Conservation (phyloP, 2,329 filamentous ascomycete species). For the Cercospora brassicicola region DNA sequence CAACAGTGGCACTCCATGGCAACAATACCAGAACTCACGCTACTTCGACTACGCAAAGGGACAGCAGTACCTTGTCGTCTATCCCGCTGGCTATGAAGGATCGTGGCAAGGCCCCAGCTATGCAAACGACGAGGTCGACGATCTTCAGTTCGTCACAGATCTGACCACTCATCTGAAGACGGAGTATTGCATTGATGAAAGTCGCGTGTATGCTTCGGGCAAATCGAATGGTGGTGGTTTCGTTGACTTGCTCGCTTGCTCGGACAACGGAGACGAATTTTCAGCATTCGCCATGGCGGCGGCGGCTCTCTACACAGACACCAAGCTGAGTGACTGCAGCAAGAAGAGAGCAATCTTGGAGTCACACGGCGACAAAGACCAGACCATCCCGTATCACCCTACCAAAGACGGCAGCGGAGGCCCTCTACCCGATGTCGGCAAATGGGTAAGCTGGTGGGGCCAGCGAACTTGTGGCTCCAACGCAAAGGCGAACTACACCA, state of each 20-base stretch:
- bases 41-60: constrained; percentile 50
- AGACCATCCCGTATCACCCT: constrained; percentile 44
- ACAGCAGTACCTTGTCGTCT: constrained; percentile 49
- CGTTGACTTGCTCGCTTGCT: constrained; percentile 51
- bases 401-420: constrained; percentile 33
- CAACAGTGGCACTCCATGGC: constrained; percentile 39
- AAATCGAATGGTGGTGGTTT: constrained; percentile 58
- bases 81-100: constrained; percentile 45
- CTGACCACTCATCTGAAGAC: constrained; percentile 44
- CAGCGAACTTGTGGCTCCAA: constrained; percentile 37
- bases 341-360: constrained; percentile 46
- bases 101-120: constrained; percentile 48
- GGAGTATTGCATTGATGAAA: constrained; percentile 49
- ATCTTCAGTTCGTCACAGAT: constrained; percentile 49
- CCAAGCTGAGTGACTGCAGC: constrained; percentile 28
- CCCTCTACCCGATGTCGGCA: constrained; percentile 31
- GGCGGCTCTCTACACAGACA: constrained; percentile 48
- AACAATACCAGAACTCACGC: constrained; percentile 47
- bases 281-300: constrained; percentile 54
- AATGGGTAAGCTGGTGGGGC: constrained; percentile 45
- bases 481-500: constrained; percentile 31
- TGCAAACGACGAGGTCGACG: constrained; percentile 41
- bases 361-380: constrained; percentile 47
- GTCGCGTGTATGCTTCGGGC: constrained; percentile 49
- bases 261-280: constrained; percentile 44